Evolutionary conservation across 768 basidiomycete genomes (phyloP).

Genomic region (Leucosporidium yakuticum): DNA sequence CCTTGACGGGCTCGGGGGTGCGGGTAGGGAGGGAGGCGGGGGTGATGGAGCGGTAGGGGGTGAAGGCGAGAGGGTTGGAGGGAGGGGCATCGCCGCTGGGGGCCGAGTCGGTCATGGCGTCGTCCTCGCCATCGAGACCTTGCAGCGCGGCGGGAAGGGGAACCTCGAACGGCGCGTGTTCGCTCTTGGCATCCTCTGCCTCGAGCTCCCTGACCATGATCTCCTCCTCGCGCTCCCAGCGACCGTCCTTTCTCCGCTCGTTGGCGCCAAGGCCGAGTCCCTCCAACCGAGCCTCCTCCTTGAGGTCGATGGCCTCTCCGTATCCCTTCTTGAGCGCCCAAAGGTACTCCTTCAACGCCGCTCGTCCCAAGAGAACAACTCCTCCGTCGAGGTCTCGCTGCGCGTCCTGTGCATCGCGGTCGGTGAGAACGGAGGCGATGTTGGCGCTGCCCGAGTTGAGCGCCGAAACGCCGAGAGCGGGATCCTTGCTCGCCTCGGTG

Average conservation of each 20-base stretch:
- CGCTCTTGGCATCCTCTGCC: constrained; percentile 39
- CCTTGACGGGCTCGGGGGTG: constrained; percentile 24
- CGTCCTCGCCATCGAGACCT: constrained; percentile 41
- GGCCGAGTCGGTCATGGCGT: not conserved
- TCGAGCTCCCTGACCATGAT: constrained; percentile 68
- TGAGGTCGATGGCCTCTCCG: constrained; percentile 52
- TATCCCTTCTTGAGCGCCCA: constrained; percentile 77
- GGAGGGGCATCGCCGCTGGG: not conserved
- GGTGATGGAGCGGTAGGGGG: constrained; percentile 35
- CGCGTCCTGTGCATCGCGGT: constrained; percentile 50
- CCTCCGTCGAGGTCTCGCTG: constrained; percentile 59
- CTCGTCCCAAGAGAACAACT: constrained; percentile 74
- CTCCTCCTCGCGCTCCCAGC: constrained; percentile 62
- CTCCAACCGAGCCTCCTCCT: constrained; percentile 53
- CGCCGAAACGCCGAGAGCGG: constrained; percentile 40
- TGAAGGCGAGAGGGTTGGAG: constrained; percentile 27
- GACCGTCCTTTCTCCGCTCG: constrained; percentile 60
- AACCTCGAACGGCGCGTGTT: constrained; percentile 33
- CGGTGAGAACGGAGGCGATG: constrained; percentile 50
- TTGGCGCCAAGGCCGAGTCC: constrained; percentile 38
- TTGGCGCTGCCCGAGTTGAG: constrained; percentile 43
- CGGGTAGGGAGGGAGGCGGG: constrained; percentile 14
- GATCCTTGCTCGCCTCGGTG: constrained; percentile 46
- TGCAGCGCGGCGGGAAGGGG: constrained; percentile 35
- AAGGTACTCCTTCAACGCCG: constrained; percentile 92